Evolutionary conservation across 331 rosid species (phyloP), one percentile per base, ranked within the genome.

Genomic region (Pyrus hybrid): DNA sequence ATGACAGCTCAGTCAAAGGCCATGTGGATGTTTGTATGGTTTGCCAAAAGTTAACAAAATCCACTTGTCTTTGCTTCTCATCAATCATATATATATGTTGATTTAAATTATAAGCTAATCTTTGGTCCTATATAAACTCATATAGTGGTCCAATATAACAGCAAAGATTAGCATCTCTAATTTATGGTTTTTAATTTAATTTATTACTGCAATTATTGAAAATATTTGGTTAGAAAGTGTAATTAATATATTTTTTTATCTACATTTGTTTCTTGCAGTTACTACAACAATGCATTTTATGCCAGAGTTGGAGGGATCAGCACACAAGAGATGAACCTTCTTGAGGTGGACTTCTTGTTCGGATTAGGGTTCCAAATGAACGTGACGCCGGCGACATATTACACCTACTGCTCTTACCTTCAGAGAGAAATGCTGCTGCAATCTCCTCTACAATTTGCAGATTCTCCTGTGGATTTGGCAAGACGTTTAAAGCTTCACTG

Each of bases 291-390:
- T 77, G 85, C 85, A 7, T 81, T 67, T 70, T 81, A 72, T 67
- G 85, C 76, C 10, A 81, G 79, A 77, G 81, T 81, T 62, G 85
- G 85, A 72, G 85, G 85, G 68, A 81, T 81, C 41, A 77, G 79
- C 75, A 81, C 85, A 16, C 35, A 68, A 60, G 85, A 81, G 70
- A 77, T 81, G 78, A 81, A 81, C 71, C 79, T 81, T 12, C 81
- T 81, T 14, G 81, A 81, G 67, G 71, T 81, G 79, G 85, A 81
- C 57, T 81, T 81, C 81, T 54, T 81, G 70, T 81, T 81, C 65
- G 81, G 85, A 22, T 67, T 81, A 54, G 72, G 85, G 35, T 81
- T 81, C 30, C 67, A 77, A 18, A 67, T 81, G 23, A 77, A 77
- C 47, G 79, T 81, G 79, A 81, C 79, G 28, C 79, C 81, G 4